Conservation (phyloP, 179 eudicot genomes). For the Beta macrorhiza region DNA sequence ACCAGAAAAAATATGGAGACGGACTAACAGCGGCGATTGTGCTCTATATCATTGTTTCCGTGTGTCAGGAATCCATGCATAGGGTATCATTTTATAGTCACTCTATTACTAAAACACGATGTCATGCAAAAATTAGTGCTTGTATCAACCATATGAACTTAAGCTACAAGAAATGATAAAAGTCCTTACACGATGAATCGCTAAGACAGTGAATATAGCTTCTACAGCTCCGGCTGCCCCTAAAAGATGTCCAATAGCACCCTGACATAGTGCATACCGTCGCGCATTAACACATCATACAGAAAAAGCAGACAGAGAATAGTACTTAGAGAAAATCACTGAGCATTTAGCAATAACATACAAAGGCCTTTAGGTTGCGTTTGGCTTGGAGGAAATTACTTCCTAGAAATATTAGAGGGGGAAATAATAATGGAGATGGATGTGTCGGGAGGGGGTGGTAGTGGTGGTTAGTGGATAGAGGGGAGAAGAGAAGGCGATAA, state of each 20-base stretch:
- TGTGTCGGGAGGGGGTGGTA: background rate
- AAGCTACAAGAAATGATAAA: background rate
- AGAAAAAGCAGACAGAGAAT: background rate
- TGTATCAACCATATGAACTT: background rate
- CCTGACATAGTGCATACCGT: conserved; percentile 40
- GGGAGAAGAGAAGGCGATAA: background rate
- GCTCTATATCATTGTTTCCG: background rate
- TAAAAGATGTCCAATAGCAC: conserved; percentile 90
- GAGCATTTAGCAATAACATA: background rate
- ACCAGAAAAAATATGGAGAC: too few relatives aligned
- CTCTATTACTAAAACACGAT: background rate
- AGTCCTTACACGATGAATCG: conserved; percentile 68
- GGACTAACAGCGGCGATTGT: background rate
- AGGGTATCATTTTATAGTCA: background rate
- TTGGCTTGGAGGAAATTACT: background rate
- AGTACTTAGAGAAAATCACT: background rate
- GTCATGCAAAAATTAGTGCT: background rate
- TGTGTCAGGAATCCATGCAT: background rate
- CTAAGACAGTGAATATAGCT: conserved; percentile 74
- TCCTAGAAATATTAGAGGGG: background rate
- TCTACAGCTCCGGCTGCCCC: conserved; percentile 99
- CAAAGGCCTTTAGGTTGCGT: background rate
- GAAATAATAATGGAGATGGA: background rate
- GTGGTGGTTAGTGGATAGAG: background rate
- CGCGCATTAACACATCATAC: conserved; percentile 13